These are phyloP conservation scores for Xylona heveae DNA, from an alignment of 495 filamentous ascomycete genomes.

Conservation along the genomic window DNA sequence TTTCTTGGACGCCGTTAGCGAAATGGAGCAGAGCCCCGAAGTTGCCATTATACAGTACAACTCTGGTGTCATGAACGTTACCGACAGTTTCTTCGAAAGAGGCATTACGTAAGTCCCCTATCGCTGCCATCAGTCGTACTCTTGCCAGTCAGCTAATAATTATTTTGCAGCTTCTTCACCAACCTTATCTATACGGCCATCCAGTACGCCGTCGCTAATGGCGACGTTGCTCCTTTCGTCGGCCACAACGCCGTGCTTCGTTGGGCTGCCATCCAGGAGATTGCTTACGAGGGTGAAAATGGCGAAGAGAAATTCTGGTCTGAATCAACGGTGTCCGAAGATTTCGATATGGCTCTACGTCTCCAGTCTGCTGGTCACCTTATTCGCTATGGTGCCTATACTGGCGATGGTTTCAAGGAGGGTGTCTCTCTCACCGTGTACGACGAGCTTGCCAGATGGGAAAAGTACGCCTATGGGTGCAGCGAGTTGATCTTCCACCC, in stretches of 20 bases:
- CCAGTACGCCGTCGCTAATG: conserved; percentile 56
- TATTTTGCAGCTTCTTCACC: conserved; percentile 40
- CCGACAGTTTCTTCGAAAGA: conserved; percentile 36
- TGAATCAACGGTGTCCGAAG: conserved; percentile 61
- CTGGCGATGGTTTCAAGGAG: conserved; percentile 61
- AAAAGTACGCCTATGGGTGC: conserved; percentile 78
- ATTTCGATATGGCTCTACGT: conserved; percentile 71
- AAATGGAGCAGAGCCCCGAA: conserved; percentile 63
- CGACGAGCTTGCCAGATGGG: conserved; percentile 65
- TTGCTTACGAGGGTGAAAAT: conserved; percentile 45
- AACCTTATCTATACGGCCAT: conserved; percentile 68
- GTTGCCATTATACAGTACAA: conserved; percentile 67
- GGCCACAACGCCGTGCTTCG: conserved; percentile 64
- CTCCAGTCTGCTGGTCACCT: conserved; percentile 53
- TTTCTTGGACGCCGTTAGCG: conserved; percentile 52
- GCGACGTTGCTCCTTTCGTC: conserved; percentile 55
- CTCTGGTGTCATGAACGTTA: conserved; percentile 67
- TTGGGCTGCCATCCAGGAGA: conserved; percentile 59
- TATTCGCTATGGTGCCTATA: conserved; percentile 52
- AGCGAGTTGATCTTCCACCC: conserved; percentile 68
- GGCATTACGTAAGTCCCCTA: conserved; percentile 5
- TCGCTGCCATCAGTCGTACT: no score
- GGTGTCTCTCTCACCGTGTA: conserved; percentile 72
- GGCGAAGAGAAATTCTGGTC: conserved; percentile 68
- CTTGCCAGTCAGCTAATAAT: not conserved